These are phyloP conservation scores for Microbotryum lychnidis-dioicae DNA, from an alignment of 1,284 basidiomycete genomes.

Conservation along the genomic window DNA sequence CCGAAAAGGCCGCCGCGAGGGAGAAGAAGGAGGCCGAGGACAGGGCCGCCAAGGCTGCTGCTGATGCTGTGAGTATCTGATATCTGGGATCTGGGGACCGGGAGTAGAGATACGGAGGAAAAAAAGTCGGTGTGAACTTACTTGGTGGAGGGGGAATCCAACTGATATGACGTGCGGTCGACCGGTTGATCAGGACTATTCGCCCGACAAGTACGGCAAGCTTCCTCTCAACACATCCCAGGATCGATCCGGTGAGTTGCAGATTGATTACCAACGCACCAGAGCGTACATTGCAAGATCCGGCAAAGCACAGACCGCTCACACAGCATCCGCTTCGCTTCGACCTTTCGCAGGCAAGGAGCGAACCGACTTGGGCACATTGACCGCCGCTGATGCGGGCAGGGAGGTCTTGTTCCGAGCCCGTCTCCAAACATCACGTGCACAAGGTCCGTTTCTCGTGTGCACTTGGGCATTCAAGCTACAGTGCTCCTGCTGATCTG, in stretches of 20 bases:
- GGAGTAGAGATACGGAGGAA: too few species aligned
- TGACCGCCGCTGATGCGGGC: slow-evolving; percentile 63
- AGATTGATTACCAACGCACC: neutral
- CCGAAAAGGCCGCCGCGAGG: slow-evolving; percentile 76
- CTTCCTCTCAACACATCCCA: slow-evolving; percentile 90
- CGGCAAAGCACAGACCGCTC: too few species aligned
- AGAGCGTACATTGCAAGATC: too few species aligned
- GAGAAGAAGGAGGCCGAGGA: slow-evolving; percentile 70
- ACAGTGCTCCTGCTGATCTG: neutral
- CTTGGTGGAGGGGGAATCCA: too few species aligned
- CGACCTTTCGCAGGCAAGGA: slow-evolving; percentile 22
- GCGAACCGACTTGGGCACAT: slow-evolving; percentile 55
- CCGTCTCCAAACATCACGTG: slow-evolving; percentile 82
- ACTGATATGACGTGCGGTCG: too few species aligned
- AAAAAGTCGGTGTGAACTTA: neutral
- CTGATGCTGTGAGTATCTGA: slow-evolving; percentile 53
- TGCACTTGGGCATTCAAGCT: neutral
- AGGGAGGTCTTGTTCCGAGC: slow-evolving; percentile 77
- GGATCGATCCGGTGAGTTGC: slow-evolving; percentile 45
- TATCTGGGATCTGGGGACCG: slow-evolving; percentile 1
- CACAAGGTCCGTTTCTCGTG: slow-evolving; percentile 55
- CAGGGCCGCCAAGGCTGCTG: slow-evolving; percentile 62
- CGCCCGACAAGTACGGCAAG: slow-evolving; percentile 77
- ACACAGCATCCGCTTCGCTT: too few species aligned
- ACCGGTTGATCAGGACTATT: slow-evolving; percentile 58